A percentile compares a stretch with the other conserved stretches of the same genome.
phyloP scores from a whole-genome alignment of 2,329 filamentous ascomycete species.

The Ophiosphaerella korrae region DNA sequence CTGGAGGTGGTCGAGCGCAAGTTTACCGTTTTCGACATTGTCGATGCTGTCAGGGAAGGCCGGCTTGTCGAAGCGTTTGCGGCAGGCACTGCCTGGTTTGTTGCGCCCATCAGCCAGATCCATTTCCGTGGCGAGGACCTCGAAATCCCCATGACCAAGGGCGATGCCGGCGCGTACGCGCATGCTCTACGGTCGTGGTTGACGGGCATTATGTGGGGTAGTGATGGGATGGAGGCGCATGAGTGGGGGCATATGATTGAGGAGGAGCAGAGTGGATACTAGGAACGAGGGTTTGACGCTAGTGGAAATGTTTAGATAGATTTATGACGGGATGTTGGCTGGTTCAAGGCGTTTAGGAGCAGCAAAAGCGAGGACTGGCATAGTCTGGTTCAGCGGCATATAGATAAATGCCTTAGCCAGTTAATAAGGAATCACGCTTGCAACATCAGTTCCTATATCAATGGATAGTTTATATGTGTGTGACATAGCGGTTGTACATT shows the following conservation, averaged over 20 bases:
- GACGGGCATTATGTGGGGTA: constrained; percentile 57
- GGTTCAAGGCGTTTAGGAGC: no score
- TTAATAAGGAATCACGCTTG: no score
- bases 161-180: constrained; percentile 51
- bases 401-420: no score
- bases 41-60: constrained; percentile 74
- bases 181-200: constrained; percentile 53
- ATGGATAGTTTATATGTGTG: no score
- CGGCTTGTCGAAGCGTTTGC: constrained; percentile 84
- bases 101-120: constrained; percentile 53
- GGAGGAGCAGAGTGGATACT: constrained; percentile 29
- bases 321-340: no score
- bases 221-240: constrained; percentile 49
- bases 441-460: no score
- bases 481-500: no score
- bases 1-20: constrained; percentile 78
- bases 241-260: constrained; percentile 55
- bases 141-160: constrained; percentile 49
- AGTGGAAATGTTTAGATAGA: no score
- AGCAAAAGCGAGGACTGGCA: no score
- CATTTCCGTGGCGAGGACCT: constrained; percentile 53
- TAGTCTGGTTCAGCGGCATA: no score
- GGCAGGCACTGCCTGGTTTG: constrained; percentile 75
- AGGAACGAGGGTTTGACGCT: no score
- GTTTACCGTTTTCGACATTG: constrained; percentile 80